A percentile compares a stretch with the other conserved stretches of the same genome.
Evolutionary conservation across 495 filamentous ascomycete species (phyloP).

Genomic region (Pyrenula massariospora): DNA sequence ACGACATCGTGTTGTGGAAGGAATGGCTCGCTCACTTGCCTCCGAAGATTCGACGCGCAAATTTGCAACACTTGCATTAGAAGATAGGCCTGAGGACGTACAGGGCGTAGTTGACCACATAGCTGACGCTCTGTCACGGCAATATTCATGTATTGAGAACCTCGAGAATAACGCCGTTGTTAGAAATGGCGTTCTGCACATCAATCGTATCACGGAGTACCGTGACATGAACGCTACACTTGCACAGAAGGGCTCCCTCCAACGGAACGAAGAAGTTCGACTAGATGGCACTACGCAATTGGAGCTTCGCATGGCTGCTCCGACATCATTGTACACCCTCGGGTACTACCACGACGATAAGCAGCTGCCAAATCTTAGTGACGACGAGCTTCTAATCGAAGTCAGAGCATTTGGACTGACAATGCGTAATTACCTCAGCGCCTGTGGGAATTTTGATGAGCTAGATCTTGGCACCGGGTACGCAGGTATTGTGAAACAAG

Average conservation of each 20-base stretch:
- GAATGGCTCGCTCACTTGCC: constrained; percentile 1
- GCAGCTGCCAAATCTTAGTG: not conserved
- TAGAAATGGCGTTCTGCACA: not conserved
- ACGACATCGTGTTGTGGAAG: constrained; percentile 1
- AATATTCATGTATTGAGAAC: constrained; percentile 2
- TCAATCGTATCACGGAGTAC: not conserved
- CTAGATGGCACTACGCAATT: not conserved
- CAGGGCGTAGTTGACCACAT: not conserved
- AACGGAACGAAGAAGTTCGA: not conserved
- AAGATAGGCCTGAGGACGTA: not conserved
- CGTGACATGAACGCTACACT: not conserved
- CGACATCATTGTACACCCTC: constrained; percentile 3
- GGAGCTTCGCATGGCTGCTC: not conserved
- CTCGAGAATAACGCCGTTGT: not conserved
- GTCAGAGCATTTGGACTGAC: constrained; percentile 8
- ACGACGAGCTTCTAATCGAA: constrained; percentile 7
- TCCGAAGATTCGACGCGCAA: constrained; percentile 1
- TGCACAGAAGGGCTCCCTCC: not conserved
- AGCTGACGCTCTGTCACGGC: not conserved
- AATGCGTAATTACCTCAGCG: constrained; percentile 3
- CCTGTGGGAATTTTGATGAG: constrained; percentile 1
- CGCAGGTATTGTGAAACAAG: not conserved
- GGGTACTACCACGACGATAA: constrained; percentile 4
- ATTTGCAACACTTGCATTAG: constrained; percentile 1
- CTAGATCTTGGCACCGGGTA: not conserved